Conservation (phyloP, 2,329 filamentous ascomycete genomes). For the Arthrobotrys pseudoclavata region DNA sequence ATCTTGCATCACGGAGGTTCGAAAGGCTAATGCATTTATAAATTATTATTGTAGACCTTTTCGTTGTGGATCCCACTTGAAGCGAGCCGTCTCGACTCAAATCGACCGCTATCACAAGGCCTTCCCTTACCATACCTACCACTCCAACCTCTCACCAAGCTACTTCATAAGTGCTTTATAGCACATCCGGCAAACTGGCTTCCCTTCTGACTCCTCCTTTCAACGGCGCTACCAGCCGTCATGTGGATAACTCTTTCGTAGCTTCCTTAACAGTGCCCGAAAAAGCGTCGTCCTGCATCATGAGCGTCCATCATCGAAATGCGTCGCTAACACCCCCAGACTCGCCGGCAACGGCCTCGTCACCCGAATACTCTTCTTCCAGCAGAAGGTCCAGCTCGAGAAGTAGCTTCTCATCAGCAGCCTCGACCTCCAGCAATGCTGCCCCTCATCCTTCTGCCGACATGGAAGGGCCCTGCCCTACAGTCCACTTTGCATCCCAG, state of each 20-base stretch:
- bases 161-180: conserved; percentile 41
- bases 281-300: conserved; percentile 52
- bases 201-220: conserved; percentile 58
- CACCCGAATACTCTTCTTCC: conserved; percentile 42
- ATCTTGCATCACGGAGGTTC: not conserved
- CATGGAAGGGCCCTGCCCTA: conserved; percentile 57
- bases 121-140: conserved; percentile 23
- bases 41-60: not conserved
- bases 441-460: conserved; percentile 54
- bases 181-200: conserved; percentile 59
- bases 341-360: conserved; percentile 48
- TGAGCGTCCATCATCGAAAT: conserved; percentile 59
- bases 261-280: conserved; percentile 41
- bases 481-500: conserved; percentile 57
- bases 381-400: conserved; percentile 51
- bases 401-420: conserved; percentile 55
- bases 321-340: conserved; percentile 58
- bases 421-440: conserved; percentile 54
- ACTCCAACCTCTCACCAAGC: conserved; percentile 13
- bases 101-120: conserved; percentile 15
- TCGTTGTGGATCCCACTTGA: not conserved
- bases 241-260: conserved; percentile 50
- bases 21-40: conserved; percentile 24
- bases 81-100: conserved; percentile 18
- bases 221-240: conserved; percentile 55